Percentiles rank a stretch among this genome's conserved stretches.
phyloP scores from a whole-genome alignment of 2,329 filamentous ascomycete species.

The Grosmannia serpens region DNA sequence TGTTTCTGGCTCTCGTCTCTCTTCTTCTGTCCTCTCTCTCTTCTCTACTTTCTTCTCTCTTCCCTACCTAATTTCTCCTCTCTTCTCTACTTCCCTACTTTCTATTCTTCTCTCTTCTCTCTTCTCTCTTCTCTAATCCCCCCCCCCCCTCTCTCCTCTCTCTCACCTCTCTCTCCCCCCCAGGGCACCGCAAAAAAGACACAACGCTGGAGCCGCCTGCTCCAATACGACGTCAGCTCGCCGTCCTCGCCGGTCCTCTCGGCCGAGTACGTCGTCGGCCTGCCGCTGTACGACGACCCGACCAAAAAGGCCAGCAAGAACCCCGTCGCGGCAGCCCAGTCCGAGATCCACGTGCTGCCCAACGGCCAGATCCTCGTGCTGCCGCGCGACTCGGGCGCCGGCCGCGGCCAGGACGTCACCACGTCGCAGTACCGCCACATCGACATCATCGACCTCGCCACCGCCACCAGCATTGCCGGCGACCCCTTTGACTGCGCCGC shows the following conservation, averaged over 20 bases:
- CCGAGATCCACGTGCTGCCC: slow-evolving; percentile 47
- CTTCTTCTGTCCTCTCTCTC: slow-evolving; percentile 12
- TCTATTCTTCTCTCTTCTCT: neutral
- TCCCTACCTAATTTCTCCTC: slow-evolving; percentile 15
- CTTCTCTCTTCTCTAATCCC: neutral
- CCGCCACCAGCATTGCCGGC: slow-evolving; percentile 47
- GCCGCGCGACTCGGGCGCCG: slow-evolving; percentile 49
- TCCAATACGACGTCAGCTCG: slow-evolving; percentile 50
- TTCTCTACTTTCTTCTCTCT: slow-evolving; percentile 14
- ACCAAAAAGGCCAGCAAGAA: slow-evolving; percentile 26
- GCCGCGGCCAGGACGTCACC: slow-evolving; percentile 41
- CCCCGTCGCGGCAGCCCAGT: slow-evolving; percentile 50
- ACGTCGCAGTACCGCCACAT: slow-evolving; percentile 54
- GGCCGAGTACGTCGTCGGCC: slow-evolving; percentile 53
- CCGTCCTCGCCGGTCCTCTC: slow-evolving; percentile 31
- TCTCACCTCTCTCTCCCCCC: neutral
- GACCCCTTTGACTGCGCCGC: slow-evolving; percentile 27
- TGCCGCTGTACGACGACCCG: slow-evolving; percentile 44
- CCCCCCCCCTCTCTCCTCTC: slow-evolving; percentile 19
- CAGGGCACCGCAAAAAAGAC: slow-evolving; percentile 19
- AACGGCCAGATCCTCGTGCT: slow-evolving; percentile 49
- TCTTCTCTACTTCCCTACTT: slow-evolving; percentile 19
- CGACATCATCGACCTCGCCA: slow-evolving; percentile 55
- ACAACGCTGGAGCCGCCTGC: slow-evolving; percentile 46
- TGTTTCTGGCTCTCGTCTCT: slow-evolving; percentile 31